A percentile compares a stretch with the other conserved stretches of the same genome.
These are phyloP conservation scores for Hygrophorus russula DNA, from an alignment of 768 basidiomycete species.

Conservation along the genomic window DNA sequence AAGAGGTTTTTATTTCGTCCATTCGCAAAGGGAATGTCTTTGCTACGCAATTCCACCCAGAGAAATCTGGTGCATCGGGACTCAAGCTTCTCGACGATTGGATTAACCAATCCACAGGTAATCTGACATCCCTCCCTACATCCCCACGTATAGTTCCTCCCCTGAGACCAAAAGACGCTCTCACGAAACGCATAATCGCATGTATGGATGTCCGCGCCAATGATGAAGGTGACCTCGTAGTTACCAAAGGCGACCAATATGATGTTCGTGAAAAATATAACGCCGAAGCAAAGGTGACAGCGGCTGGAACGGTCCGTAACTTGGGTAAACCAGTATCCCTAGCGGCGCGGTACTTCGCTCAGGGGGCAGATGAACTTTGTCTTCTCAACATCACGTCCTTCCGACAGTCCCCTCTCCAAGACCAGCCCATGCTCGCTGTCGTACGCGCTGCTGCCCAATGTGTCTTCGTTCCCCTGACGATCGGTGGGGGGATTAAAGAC, in stretches of 20 bases:
- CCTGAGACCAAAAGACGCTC: constrained; percentile 43
- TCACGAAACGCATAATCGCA: constrained; percentile 92
- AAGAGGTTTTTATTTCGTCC: constrained; percentile 79
- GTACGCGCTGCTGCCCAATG: constrained; percentile 82
- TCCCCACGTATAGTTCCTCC: constrained; percentile 24
- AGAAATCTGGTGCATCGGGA: constrained; percentile 89
- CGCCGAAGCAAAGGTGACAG: constrained; percentile 16
- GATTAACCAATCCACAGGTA: constrained; percentile 48
- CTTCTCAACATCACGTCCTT: constrained; percentile 99
- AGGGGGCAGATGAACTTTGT: constrained; percentile 93
- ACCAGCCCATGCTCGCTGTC: constrained; percentile 98
- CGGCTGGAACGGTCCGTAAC: constrained; percentile 81
- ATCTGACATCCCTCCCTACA: constrained; percentile 21
- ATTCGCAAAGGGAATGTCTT: constrained; percentile 80
- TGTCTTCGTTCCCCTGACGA: constrained; percentile 95
- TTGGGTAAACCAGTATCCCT: constrained; percentile 95
- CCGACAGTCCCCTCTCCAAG: constrained; percentile 87
- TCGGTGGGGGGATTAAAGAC: constrained; percentile 97
- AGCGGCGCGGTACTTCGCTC: constrained; percentile 72
- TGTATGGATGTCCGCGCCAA: constrained; percentile 97
- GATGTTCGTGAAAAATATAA: constrained; percentile 79
- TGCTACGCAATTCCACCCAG: constrained; percentile 94
- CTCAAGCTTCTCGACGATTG: constrained; percentile 71
- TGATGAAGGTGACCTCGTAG: constrained; percentile 92
- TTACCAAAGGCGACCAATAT: constrained; percentile 99